Conservation (phyloP, 345 rosid genomes). For the Cardamine chenopodiifolia region DNA sequence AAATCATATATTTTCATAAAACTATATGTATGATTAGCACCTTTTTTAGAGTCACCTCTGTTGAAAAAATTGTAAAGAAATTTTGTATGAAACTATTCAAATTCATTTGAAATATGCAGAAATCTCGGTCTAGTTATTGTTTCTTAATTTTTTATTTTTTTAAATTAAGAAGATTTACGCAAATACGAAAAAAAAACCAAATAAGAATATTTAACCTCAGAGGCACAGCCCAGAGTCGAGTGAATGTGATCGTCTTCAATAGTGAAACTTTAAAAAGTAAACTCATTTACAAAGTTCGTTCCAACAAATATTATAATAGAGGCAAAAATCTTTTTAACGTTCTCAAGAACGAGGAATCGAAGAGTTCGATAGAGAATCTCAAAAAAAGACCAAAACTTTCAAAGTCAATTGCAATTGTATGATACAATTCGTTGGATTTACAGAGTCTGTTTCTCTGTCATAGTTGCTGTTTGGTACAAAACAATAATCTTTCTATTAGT, state of each 20-base stretch:
- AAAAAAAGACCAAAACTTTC: neutral
- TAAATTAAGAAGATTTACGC: neutral
- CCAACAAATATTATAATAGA: neutral
- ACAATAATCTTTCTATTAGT: neutral
- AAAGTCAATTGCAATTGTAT: conserved; percentile 27
- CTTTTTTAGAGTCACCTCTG: too few species aligned
- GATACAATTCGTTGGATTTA: neutral
- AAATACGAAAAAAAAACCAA: neutral
- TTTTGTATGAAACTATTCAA: too few species aligned
- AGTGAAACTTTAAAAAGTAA: conserved; percentile 17
- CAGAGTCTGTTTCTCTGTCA: conserved; percentile 28
- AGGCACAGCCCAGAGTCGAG: neutral
- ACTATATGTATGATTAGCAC: too few species aligned
- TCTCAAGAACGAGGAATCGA: conserved; percentile 14
- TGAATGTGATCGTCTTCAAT: neutral
- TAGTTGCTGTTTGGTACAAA: conserved; percentile 36
- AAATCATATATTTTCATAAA: too few species aligned
- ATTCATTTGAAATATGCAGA: neutral
- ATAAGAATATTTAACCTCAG: neutral
- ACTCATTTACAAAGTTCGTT: conserved; percentile 5
- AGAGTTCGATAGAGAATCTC: conserved; percentile 14
- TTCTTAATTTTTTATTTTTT: too few species aligned
- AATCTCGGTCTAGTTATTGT: neutral
- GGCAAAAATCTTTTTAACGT: neutral
- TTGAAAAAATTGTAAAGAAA: too few species aligned